Evolutionary conservation across 2,329 filamentous ascomycete genomes (phyloP).

Genomic region (Ceratocystis lukuohia): DNA sequence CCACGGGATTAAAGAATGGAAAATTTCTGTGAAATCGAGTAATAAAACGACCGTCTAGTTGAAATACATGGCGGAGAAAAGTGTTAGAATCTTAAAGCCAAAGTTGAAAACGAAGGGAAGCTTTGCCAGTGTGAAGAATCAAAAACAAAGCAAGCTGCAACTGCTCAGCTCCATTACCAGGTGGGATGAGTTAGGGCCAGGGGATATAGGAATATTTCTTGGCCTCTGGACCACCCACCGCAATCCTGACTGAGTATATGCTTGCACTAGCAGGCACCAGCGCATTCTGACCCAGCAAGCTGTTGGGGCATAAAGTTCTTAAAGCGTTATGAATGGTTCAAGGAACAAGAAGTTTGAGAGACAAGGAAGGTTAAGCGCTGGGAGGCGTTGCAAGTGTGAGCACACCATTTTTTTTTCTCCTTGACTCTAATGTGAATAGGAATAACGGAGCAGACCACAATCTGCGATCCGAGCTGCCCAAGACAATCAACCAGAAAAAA

Average conservation of each 20-base stretch:
- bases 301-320: neutral
- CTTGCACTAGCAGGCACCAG: slow-evolving; percentile 3
- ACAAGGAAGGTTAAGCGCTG: neutral
- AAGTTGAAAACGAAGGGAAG: neutral
- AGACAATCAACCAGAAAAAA: neutral
- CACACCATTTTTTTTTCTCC: neutral
- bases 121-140: neutral
- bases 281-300: neutral
- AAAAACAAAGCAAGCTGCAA: neutral
- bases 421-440: neutral
- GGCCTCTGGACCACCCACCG: slow-evolving; percentile 1
- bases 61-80: neutral
- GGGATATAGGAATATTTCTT: slow-evolving; percentile 3
- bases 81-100: neutral
- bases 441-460: neutral
- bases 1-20: neutral
- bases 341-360: no score
- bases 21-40: neutral
- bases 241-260: slow-evolving; percentile 4
- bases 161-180: neutral
- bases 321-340: neutral
- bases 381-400: neutral
- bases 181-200: neutral
- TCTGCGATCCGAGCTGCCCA: neutral
- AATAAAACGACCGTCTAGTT: neutral